Evolutionary conservation across 169 alveolate genomes (phyloP), one percentile per base, ranked within the genome.

Genomic region (Plasmodium vinckei): DNA sequence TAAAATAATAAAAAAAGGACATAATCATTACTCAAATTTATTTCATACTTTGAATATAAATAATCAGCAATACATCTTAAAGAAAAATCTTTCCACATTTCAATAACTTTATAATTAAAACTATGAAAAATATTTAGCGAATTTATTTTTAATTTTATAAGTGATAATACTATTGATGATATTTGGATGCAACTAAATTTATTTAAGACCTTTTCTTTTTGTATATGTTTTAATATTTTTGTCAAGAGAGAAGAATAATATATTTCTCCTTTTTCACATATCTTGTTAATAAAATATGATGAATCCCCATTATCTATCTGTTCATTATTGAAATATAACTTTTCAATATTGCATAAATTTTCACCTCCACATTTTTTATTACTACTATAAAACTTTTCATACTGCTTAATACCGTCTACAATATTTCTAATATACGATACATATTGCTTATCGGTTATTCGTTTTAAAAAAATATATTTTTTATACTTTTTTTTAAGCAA

Each of bases 81-180:
- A 15, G 90, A 82, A 44, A 82, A 82, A 13, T 82, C 25, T 59
- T 57, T 82, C 90, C 90, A 82, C 21, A 82, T n/a, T 25, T 53
- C 59, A 70, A 67, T 82, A 5, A 68, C 84, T 51, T 19, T 53
- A 44, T 54, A 59, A 68, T 42, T 67, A 19, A 82, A 67, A 12
- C 86, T 63, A 25, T 82, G 69, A 67, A 54, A 82, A 27, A 70
- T 21, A 47, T 54, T 63, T n/a, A 56, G 17, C 12, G 71, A 82
- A 23, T 15, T 53, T 60, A 82, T n/a, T 17, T 82, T 68, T 61
- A 82, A 53, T 33, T 82, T 82, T 10, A n/a, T 57, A 47, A 82
- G n/a, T 3, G 90, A 82, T 25, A 82, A 63, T 0, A 63, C 53
- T 42, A 82, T 15, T 17, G 90, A 82, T 1, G 90, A 82, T 13